A percentile compares a stretch with the other conserved stretches of the same genome.
phyloP scores from a whole-genome alignment of 31 red algal species.

The Odonthalia washingtoniensis region DNA sequence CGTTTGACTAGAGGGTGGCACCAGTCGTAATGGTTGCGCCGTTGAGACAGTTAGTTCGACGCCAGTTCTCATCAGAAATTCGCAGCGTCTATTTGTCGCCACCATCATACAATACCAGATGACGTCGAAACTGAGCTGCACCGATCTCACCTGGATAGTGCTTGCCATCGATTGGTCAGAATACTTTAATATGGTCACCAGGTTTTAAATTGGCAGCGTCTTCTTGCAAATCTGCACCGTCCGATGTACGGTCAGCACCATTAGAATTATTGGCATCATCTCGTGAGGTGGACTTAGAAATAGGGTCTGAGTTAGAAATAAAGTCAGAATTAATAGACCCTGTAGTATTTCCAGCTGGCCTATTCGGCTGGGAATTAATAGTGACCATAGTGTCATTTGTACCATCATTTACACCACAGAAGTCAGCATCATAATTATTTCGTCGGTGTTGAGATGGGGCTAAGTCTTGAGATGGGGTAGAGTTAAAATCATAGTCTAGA shows the following conservation, averaged over 20 bases:
- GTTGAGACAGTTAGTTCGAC: too few species aligned
- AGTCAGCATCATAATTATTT: not conserved
- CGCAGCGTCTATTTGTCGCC: not conserved
- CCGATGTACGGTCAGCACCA: too few species aligned
- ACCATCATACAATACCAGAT: not conserved
- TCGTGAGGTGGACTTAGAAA: not conserved
- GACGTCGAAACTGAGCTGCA: not conserved
- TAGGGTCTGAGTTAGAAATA: not conserved
- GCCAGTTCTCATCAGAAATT: not conserved
- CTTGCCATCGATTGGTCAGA: not conserved
- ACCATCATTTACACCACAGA: not conserved
- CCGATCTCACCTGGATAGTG: not conserved
- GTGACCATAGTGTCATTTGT: not conserved
- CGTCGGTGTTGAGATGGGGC: not conserved
- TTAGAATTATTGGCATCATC: not conserved
- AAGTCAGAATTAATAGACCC: not conserved
- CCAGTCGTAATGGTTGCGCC: too few species aligned
- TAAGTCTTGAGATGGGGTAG: not conserved
- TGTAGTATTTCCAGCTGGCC: not conserved
- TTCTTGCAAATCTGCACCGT: too few species aligned
- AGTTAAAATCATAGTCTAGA: not conserved
- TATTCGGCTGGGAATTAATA: not conserved
- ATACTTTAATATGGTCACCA: not conserved
- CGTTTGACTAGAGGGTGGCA: too few species aligned
- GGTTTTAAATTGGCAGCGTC: too few species aligned